These are phyloP conservation scores for Tricholoma furcatifolium DNA, from an alignment of 768 basidiomycete genomes.

Conservation along the genomic window DNA sequence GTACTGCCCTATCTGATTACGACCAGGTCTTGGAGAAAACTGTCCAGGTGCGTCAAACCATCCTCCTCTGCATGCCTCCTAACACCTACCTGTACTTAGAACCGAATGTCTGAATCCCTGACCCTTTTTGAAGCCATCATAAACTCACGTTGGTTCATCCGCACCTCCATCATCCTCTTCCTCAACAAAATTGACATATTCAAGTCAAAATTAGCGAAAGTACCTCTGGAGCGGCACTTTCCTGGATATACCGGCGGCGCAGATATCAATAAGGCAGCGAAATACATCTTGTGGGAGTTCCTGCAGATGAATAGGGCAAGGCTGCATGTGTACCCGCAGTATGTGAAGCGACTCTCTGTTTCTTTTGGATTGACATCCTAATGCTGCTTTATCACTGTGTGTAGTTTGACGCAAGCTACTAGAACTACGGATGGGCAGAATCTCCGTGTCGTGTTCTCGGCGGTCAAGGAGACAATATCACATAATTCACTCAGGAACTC, in stretches of 20 bases:
- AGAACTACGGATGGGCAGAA: slow-evolving; percentile 18
- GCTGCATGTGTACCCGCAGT: slow-evolving; percentile 94
- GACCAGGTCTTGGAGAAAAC: slow-evolving; percentile 74
- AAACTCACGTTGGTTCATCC: no score
- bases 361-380: background rate
- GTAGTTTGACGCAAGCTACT: slow-evolving; percentile 19
- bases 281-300: slow-evolving; percentile 92
- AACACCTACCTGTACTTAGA: slow-evolving; percentile 38
- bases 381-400: background rate
- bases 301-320: slow-evolving; percentile 90
- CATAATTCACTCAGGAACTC: slow-evolving; percentile 17
- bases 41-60: slow-evolving; percentile 49
- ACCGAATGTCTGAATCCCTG: slow-evolving; percentile 92
- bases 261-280: no score
- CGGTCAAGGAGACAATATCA: slow-evolving; percentile 18
- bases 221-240: slow-evolving; percentile 75
- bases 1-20: slow-evolving; percentile 68
- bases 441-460: slow-evolving; percentile 16
- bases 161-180: slow-evolving; percentile 90
- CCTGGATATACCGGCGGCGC: slow-evolving; percentile 87
- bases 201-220: slow-evolving; percentile 82
- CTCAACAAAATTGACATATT: slow-evolving; percentile 95
- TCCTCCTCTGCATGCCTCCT: slow-evolving; percentile 22
- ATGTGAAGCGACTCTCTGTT: slow-evolving; percentile 24
- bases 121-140: slow-evolving; percentile 94